phyloP scores from a whole-genome alignment of 1,284 basidiomycete genomes.

The Heterobasidion occidentale region DNA sequence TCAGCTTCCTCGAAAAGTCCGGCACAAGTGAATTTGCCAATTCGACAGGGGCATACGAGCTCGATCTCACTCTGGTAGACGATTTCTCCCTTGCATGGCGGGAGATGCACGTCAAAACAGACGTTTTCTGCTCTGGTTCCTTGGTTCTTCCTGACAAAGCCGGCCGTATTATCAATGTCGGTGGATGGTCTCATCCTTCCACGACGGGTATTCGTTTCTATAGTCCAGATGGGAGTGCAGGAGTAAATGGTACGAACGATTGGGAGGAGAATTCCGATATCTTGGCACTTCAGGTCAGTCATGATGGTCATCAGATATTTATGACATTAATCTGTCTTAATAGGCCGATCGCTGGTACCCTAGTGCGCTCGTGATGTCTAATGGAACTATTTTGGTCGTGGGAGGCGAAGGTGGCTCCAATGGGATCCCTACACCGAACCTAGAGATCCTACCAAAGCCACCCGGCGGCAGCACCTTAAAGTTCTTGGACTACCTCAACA shows the following conservation, averaged over 20 bases:
- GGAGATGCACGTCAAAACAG: conserved; percentile 63
- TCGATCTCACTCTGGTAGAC: conserved; percentile 50
- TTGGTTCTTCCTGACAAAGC: conserved; percentile 66
- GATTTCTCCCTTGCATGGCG: conserved; percentile 58
- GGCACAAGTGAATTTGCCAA: conserved; percentile 48
- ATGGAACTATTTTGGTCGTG: conserved; percentile 64
- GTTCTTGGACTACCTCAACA: conserved; percentile 37
- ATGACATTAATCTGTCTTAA: not conserved
- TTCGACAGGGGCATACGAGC: conserved; percentile 69
- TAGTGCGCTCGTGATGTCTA: conserved; percentile 52
- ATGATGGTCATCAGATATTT: not conserved
- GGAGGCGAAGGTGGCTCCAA: conserved; percentile 72
- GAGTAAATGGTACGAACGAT: conserved; percentile 56
- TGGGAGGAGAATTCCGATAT: conserved; percentile 55
- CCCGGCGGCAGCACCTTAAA: conserved; percentile 31
- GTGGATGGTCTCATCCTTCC: conserved; percentile 57
- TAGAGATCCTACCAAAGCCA: conserved; percentile 49
- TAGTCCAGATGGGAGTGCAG: conserved; percentile 47
- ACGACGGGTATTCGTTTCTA: conserved; percentile 64
- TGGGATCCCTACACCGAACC: conserved; percentile 49
- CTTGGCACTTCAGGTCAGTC: conserved; percentile 41
- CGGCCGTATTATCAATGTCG: conserved; percentile 61
- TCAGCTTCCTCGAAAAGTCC: conserved; percentile 66
- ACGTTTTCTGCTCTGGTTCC: conserved; percentile 72
- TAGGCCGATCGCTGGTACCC: conserved; percentile 71